Percentiles rank a stretch among this genome's conserved stretches.
Evolutionary conservation across 2,329 filamentous ascomycete species (phyloP).

Genomic region (Neonectria punicea): DNA sequence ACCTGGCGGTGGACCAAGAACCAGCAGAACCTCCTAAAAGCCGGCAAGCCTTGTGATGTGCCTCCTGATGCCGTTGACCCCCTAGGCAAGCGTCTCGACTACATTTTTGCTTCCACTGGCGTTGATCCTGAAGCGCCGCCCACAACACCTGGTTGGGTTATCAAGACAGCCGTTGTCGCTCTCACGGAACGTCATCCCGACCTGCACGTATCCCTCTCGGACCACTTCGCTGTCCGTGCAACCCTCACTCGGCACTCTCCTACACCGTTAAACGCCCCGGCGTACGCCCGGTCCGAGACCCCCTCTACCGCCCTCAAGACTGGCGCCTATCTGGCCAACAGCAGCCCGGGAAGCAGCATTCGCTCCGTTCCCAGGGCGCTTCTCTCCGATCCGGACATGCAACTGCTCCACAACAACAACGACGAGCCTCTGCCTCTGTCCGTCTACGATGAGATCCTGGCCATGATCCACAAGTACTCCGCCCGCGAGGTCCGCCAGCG

Average conservation of each 20-base stretch:
- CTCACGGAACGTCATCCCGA: slow-evolving; percentile 85
- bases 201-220: slow-evolving; percentile 86
- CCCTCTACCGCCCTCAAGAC: slow-evolving; percentile 40
- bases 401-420: slow-evolving; percentile 45
- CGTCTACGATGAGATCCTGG: slow-evolving; percentile 67
- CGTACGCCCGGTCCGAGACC: slow-evolving; percentile 30
- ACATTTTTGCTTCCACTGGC: slow-evolving; percentile 83
- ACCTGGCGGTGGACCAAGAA: slow-evolving; percentile 90
- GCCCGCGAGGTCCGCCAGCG: slow-evolving; percentile 78
- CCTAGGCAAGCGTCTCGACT: slow-evolving; percentile 88
- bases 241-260: slow-evolving; percentile 68
- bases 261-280: slow-evolving; percentile 28
- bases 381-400: slow-evolving; percentile 44
- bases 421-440: slow-evolving; percentile 31
- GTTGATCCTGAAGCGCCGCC: slow-evolving; percentile 46
- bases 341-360: slow-evolving; percentile 38
- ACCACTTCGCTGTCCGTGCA: slow-evolving; percentile 92
- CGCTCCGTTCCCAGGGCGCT: slow-evolving; percentile 32
- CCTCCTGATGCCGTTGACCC: slow-evolving; percentile 75
- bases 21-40: slow-evolving; percentile 73
- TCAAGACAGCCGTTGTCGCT: slow-evolving; percentile 77
- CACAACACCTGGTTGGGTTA: slow-evolving; percentile 66
- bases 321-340: slow-evolving; percentile 40
- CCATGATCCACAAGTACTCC: slow-evolving; percentile 75
- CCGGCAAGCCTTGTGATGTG: slow-evolving; percentile 66